These are phyloP conservation scores for Aspergillus fischeri DNA, from an alignment of 2,329 filamentous ascomycete species.

Conservation along the genomic window DNA sequence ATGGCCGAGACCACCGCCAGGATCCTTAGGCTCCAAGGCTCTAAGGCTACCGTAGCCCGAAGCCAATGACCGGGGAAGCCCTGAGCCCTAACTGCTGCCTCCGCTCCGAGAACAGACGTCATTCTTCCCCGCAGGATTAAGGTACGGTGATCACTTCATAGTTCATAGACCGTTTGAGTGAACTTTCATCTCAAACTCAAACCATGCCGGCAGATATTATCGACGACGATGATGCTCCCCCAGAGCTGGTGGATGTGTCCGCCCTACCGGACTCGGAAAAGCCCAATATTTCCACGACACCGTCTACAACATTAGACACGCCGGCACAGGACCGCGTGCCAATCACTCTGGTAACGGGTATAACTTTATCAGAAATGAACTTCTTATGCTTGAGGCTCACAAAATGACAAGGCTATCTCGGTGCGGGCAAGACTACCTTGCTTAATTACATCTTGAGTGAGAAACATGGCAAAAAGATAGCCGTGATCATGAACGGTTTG, in stretches of 20 bases:
- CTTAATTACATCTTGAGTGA: constrained; percentile 95
- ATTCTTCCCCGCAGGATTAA: background rate
- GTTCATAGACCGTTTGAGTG: background rate
- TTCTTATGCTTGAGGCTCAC: constrained; percentile 1
- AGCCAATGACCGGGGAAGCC: constrained; percentile 27
- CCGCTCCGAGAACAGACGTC: constrained; percentile 7
- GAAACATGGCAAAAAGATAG: constrained; percentile 95
- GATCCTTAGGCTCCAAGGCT: background rate
- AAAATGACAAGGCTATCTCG: constrained; percentile 69
- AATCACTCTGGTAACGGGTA: constrained; percentile 50
- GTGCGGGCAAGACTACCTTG: constrained; percentile 90
- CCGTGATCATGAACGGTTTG: constrained; percentile 88
- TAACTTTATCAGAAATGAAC: constrained; percentile 5
- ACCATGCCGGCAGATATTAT: constrained; percentile 18
- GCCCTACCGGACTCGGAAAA: constrained; percentile 23
- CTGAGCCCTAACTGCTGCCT: constrained; percentile 30
- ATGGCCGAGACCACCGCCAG: constrained; percentile 6
- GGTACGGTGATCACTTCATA: background rate
- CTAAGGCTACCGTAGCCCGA: constrained; percentile 2
- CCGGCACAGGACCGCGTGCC: constrained; percentile 40
- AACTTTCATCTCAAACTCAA: background rate
- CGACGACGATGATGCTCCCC: constrained; percentile 44
- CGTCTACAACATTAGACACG: constrained; percentile 23
- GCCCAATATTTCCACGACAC: constrained; percentile 18
- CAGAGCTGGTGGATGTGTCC: constrained; percentile 41